Evolutionary conservation across 2,329 filamentous ascomycete genomes (phyloP).

Genomic region (Cladosporium sp.): DNA sequence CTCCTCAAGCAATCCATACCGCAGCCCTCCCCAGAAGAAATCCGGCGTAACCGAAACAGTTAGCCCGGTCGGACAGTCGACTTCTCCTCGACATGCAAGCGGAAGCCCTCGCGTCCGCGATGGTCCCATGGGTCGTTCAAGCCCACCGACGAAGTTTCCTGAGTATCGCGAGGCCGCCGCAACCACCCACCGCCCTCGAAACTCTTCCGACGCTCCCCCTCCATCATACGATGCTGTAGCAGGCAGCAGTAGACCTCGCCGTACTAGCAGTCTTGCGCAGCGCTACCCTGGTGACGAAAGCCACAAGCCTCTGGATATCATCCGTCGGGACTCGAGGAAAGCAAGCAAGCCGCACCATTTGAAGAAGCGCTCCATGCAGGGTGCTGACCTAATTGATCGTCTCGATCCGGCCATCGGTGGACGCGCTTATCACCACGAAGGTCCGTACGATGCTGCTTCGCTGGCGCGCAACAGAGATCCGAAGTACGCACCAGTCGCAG

Average conservation of each 20-base stretch:
- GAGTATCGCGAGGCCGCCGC: constrained; percentile 39
- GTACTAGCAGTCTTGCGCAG: constrained; percentile 52
- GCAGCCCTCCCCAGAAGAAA: constrained; percentile 1
- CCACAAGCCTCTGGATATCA: constrained; percentile 62
- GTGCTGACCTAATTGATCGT: constrained; percentile 73
- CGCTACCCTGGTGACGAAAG: constrained; percentile 63
- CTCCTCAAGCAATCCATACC: constrained; percentile 42
- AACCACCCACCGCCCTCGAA: constrained; percentile 12
- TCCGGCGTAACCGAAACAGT: not conserved
- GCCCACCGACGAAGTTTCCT: constrained; percentile 37
- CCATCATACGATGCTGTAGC: constrained; percentile 22
- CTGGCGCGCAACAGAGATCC: constrained; percentile 64
- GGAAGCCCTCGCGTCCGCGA: constrained; percentile 8
- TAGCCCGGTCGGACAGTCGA: constrained; percentile 1
- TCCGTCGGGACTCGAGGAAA: constrained; percentile 58
- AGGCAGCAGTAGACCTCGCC: constrained; percentile 29
- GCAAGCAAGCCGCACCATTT: constrained; percentile 66
- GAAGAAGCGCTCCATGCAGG: constrained; percentile 60
- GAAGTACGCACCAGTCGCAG: constrained; percentile 67
- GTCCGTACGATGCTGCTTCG: constrained; percentile 81
- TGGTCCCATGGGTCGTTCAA: not conserved
- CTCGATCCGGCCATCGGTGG: constrained; percentile 65
- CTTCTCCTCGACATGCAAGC: not conserved
- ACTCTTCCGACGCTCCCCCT: constrained; percentile 18
- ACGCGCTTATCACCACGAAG: constrained; percentile 77